phyloP scores from a whole-genome alignment of 148 eudicot genomes.

The Rhododendron kiyosumense region DNA sequence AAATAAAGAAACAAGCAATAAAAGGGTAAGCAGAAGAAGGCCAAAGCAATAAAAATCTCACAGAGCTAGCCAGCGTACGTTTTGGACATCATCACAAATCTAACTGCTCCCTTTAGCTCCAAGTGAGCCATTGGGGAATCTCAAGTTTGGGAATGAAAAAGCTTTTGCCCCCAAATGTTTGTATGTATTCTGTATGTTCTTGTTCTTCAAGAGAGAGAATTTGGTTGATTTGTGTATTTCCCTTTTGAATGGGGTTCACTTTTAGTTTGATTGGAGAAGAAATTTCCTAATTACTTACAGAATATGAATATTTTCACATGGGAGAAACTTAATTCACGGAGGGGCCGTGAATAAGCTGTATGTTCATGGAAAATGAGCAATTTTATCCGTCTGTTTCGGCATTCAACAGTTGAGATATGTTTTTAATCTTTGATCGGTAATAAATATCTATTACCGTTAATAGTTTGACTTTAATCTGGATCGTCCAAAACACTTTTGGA shows the following conservation, averaged over 20 bases:
- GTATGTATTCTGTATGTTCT: constrained; percentile 1
- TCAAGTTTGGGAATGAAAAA: background rate
- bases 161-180: constrained; percentile 3
- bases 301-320: background rate
- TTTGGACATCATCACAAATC: background rate
- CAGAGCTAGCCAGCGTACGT: background rate
- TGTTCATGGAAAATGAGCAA: too few species aligned
- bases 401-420: too few species aligned
- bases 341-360: too few species aligned
- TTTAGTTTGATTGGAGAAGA: background rate
- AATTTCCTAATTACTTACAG: background rate
- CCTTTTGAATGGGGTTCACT: background rate
- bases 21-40: constrained; percentile 15
- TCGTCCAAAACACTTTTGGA: too few species aligned
- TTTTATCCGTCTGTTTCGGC: too few species aligned
- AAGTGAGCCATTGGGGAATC: background rate
- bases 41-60: background rate
- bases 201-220: background rate
- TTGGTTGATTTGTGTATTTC: background rate
- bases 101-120: constrained; percentile 9
- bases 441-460: too few species aligned
- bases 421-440: too few species aligned
- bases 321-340: too few species aligned
- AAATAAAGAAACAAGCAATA: constrained; percentile 10
- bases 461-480: too few species aligned